These are phyloP conservation scores for Flueggea neowawraea DNA, from an alignment of 441 rosid species.

Conservation along the genomic window DNA sequence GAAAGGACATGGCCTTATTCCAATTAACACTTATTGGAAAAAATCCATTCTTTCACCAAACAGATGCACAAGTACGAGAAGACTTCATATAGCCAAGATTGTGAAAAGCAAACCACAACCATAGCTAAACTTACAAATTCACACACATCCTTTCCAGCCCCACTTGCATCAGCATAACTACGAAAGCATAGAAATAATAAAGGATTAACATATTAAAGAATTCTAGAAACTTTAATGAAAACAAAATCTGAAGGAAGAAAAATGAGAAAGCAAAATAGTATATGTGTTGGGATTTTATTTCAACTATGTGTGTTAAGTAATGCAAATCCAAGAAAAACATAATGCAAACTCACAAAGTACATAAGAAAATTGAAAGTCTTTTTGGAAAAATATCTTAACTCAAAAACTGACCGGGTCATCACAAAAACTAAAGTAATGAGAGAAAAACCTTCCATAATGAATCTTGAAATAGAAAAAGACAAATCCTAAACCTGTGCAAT, in stretches of 20 bases:
- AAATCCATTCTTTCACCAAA: neutral
- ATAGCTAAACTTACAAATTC: constrained; percentile 67
- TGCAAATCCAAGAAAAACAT: too few species aligned
- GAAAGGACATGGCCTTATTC: neutral
- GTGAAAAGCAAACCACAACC: constrained; percentile 7
- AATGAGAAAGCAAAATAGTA: neutral
- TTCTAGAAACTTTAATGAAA: neutral
- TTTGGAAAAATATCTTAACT: too few species aligned
- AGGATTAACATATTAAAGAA: constrained; percentile 4
- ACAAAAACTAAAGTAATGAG: too few species aligned
- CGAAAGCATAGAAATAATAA: constrained; percentile 10
- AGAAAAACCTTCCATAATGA: too few species aligned
- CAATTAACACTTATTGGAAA: neutral
- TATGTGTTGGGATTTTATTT: too few species aligned
- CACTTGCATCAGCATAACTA: constrained; percentile 88
- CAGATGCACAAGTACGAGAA: neutral
- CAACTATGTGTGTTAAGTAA: too few species aligned
- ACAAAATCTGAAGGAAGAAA: neutral
- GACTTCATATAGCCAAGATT: constrained; percentile 5
- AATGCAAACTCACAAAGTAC: too few species aligned
- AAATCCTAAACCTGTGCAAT: too few species aligned
- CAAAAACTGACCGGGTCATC: too few species aligned
- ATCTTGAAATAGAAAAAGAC: too few species aligned
- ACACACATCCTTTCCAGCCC: constrained; percentile 85
- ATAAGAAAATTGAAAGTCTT: too few species aligned